Evolutionary conservation across 2,329 filamentous ascomycete species (phyloP).

Genomic region (Eutypa lata): DNA sequence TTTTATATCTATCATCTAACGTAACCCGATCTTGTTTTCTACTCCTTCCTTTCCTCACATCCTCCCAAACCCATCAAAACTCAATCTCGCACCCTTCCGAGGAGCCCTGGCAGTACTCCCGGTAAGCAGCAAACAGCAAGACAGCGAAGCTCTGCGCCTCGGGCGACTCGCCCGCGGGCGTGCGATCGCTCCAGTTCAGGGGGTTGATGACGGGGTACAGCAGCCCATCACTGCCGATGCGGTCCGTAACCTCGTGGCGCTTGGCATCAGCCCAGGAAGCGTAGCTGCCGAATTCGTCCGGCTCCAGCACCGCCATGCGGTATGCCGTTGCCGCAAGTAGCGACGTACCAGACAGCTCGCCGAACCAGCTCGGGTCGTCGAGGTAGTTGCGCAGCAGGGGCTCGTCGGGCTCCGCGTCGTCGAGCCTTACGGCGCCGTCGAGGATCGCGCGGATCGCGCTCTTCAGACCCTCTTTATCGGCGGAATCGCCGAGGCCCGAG

Average conservation of each 20-base stretch:
- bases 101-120: slow-evolving; percentile 28
- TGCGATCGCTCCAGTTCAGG: slow-evolving; percentile 31
- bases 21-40: no score
- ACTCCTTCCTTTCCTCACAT: no score
- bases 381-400: slow-evolving; percentile 45
- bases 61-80: background rate
- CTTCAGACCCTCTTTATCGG: slow-evolving; percentile 17
- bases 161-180: slow-evolving; percentile 30
- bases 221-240: slow-evolving; percentile 35
- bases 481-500: slow-evolving; percentile 22
- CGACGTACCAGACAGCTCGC: slow-evolving; percentile 45
- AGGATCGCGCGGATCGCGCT: slow-evolving; percentile 24
- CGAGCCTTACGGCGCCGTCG: slow-evolving; percentile 30
- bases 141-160: slow-evolving; percentile 43
- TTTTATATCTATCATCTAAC: no score
- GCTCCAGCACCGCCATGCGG: slow-evolving; percentile 40
- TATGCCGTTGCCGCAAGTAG: slow-evolving; percentile 42
- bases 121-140: slow-evolving; percentile 37
- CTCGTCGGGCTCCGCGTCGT: slow-evolving; percentile 16
- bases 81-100: background rate
- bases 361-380: slow-evolving; percentile 40
- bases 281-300: slow-evolving; percentile 34
- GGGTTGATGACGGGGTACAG: slow-evolving; percentile 39
- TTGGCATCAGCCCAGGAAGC: slow-evolving; percentile 40
- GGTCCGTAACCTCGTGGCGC: slow-evolving; percentile 30